These are phyloP conservation scores for Phylloporus sp. DNA, from an alignment of 768 basidiomycete species.

Conservation along the genomic window DNA sequence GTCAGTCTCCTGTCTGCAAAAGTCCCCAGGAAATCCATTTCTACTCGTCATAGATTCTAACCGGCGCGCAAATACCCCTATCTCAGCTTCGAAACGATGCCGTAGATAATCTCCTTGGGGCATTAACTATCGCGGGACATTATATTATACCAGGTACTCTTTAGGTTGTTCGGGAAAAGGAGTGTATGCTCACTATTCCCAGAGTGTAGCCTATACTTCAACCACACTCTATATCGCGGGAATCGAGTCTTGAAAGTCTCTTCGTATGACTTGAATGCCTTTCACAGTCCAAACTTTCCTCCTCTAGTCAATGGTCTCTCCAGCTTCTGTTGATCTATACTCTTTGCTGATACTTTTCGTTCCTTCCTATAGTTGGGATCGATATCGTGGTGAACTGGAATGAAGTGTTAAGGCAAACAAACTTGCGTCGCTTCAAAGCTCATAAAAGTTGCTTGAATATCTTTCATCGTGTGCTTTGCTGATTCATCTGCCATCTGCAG, in stretches of 20 bases:
- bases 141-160: constrained; percentile 81
- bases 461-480: constrained; percentile 1
- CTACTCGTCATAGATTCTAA: constrained; percentile 59
- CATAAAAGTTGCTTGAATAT: constrained; percentile 55
- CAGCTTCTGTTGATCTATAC: background rate
- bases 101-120: constrained; percentile 87
- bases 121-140: constrained; percentile 83
- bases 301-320: constrained; percentile 69
- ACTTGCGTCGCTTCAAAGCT: constrained; percentile 68
- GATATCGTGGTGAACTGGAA: constrained; percentile 89
- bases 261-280: constrained; percentile 78
- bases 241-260: constrained; percentile 81
- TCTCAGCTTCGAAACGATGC: constrained; percentile 92
- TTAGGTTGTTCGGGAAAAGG: background rate
- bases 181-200: constrained; percentile 1
- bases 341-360: constrained; percentile 6
- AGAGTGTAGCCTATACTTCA: constrained; percentile 89
- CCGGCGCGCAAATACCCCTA: constrained; percentile 90
- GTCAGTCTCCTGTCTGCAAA: constrained; percentile 36
- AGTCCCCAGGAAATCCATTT: background rate
- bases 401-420: constrained; percentile 78
- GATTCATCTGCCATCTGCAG: constrained; percentile 36
- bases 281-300: constrained; percentile 78
- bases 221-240: constrained; percentile 81
- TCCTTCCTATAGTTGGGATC: constrained; percentile 61